phyloP scores from a whole-genome alignment of 106 monocot genomes.

The Cymbidium sinense region DNA sequence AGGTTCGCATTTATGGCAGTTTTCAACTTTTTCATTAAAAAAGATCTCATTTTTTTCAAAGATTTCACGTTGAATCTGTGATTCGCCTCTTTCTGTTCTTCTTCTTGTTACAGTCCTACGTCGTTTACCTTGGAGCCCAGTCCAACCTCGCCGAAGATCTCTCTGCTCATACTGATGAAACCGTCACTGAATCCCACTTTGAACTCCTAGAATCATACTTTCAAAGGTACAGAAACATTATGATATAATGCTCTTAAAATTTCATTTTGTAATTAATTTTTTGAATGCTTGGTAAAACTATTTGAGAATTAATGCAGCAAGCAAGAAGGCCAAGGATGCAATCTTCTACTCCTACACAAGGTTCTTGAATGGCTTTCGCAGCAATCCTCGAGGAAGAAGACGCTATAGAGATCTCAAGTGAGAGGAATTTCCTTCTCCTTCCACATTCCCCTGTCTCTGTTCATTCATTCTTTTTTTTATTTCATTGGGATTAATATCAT shows the following conservation, averaged over 20 bases:
- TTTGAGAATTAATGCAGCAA: slow-evolving; percentile 12
- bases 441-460: too few species aligned
- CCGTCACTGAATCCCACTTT: slow-evolving; percentile 11
- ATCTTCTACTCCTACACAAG: slow-evolving; percentile 35
- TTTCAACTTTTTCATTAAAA: not conserved
- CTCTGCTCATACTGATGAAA: not conserved
- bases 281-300: not conserved
- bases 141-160: slow-evolving; percentile 5
- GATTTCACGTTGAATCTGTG: not conserved
- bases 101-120: slow-evolving; percentile 8
- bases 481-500: not conserved
- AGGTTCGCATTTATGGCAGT: not conserved
- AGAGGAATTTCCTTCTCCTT: not conserved
- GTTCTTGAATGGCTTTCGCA: slow-evolving; percentile 35
- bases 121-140: slow-evolving; percentile 21
- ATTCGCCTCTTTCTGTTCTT: not conserved
- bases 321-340: slow-evolving; percentile 26
- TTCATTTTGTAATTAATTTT: not conserved
- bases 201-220: slow-evolving; percentile 23
- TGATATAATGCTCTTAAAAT: not conserved
- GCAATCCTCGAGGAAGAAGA: slow-evolving; percentile 30
- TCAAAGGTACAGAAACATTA: slow-evolving; percentile 1
- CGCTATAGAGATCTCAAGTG: slow-evolving; percentile 26
- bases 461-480: too few species aligned
- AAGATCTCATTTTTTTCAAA: not conserved